Evolutionary conservation across 805 yeast species (phyloP).

Genomic region (Geotrichum ghanense): DNA sequence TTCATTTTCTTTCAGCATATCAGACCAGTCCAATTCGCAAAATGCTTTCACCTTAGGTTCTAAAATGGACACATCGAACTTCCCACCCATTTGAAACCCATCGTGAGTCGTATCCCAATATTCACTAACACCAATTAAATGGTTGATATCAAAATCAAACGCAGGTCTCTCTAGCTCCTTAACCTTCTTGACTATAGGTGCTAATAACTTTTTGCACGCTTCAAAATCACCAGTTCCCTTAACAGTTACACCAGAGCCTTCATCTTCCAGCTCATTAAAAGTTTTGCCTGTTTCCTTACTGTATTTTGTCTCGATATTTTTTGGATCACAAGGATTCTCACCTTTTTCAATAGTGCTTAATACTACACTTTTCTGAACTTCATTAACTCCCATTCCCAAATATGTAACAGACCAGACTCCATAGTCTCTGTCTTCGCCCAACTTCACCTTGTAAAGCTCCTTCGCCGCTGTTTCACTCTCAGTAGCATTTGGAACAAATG

Average conservation of each 20-base stretch:
- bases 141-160: slow-evolving; percentile 44
- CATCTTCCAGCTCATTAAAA: background rate
- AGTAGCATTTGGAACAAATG: slow-evolving; percentile 44
- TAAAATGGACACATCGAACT: slow-evolving; percentile 6
- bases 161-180: slow-evolving; percentile 39
- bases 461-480: slow-evolving; percentile 35
- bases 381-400: slow-evolving; percentile 49
- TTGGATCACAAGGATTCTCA: slow-evolving; percentile 1
- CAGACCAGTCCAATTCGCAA: slow-evolving; percentile 9
- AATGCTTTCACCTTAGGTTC: slow-evolving; percentile 4
- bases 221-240: slow-evolving; percentile 2
- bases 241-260: background rate
- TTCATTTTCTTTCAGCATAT: slow-evolving; percentile 14
- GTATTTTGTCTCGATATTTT: background rate
- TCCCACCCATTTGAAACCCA: slow-evolving; percentile 35
- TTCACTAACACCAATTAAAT: slow-evolving; percentile 56
- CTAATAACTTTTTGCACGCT: background rate
- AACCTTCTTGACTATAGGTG: background rate
- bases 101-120: slow-evolving; percentile 47
- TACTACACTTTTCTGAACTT: slow-evolving; percentile 37
- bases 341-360: slow-evolving; percentile 17
- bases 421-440: slow-evolving; percentile 23
- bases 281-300: slow-evolving; percentile 7
- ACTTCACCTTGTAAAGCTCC: slow-evolving; percentile 34
- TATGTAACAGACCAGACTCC: slow-evolving; percentile 44